Base-by-base conservation (phyloP, 768 basidiomycete genomes). In the Leccinum aurantiacum region DNA sequence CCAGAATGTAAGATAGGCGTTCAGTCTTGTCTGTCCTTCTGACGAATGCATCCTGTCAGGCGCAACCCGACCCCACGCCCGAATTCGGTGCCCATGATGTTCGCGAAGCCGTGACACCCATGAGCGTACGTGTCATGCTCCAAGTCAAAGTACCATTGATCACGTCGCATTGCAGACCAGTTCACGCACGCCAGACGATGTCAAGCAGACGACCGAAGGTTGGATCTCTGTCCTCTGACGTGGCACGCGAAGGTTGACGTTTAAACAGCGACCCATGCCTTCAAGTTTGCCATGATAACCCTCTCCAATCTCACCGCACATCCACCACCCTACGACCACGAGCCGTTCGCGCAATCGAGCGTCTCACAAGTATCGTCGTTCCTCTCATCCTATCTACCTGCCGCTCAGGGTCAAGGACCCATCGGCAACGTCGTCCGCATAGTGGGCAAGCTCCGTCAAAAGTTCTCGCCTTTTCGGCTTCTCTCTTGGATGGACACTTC, bases 391-490 rank as follows among this genome's bases (percentile, higher is more conserved):
- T 79, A 91, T 56, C 75, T 91, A 13, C 90, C 91, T 0, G 89
- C 81, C 65, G 74, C 84, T 22, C 90, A 91, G 69, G 89, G 88
- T 2, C 88, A 89, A 71, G 90, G 89, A 4, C 91, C 91, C 7
- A 70, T 93, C 35, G 88, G 86, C 27, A 88, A 83, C 63, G 79
- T 82, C 5, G 68, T 90, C 51, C 87, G 91, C 33, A 89, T 92
- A 72, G 75, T 77, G 3, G 71, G 85, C 64, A 89, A 86, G 67
- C 75, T 94, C 29, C 82, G 86, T 57, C 82, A 87, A 57, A 82
- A 88, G 54, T 70, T 78, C n/a, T 82, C 77, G 69, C 74, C 83
- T 15, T 77, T 84, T 41, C 77, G 76, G 25, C 73, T 79, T 52
- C 63, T 83, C 41, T 79, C 72, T 58, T 76, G 74, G 59, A 68